A percentile compares a stretch with the other conserved stretches of the same genome.
Evolutionary conservation across 108 stramenopile species (phyloP).

Genomic region (Skeletonema marinoi): DNA sequence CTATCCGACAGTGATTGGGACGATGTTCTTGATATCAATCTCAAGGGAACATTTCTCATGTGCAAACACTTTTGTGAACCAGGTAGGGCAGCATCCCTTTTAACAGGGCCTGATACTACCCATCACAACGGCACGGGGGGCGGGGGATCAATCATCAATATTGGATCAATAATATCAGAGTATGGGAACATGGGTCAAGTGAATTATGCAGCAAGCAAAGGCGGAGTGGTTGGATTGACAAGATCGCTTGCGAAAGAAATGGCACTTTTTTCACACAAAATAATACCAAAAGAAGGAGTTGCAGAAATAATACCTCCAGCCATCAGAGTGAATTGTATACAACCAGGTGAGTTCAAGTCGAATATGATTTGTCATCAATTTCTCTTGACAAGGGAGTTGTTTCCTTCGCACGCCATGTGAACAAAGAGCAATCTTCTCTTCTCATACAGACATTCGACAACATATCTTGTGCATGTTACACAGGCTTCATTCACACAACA

Average conservation of each 20-base stretch:
- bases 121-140: neutral
- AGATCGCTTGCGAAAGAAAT: conserved; percentile 77
- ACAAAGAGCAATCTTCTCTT: neutral
- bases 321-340: conserved; percentile 71
- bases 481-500: conserved; percentile 78
- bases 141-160: conserved; percentile 72
- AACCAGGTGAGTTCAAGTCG: conserved; percentile 47
- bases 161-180: conserved; percentile 72
- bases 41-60: conserved; percentile 55
- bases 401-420: too few relatives aligned
- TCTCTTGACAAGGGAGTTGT: too few relatives aligned
- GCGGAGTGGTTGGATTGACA: conserved; percentile 74
- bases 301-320: conserved; percentile 14
- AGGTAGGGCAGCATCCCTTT: conserved; percentile 22
- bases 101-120: neutral
- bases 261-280: conserved; percentile 42
- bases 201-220: conserved; percentile 88
- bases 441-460: neutral
- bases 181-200: conserved; percentile 79
- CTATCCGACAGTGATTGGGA: conserved; percentile 53
- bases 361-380: too few relatives aligned
- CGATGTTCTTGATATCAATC: conserved; percentile 53
- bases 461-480: neutral
- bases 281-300: neutral
- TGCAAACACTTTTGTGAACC: conserved; percentile 62